Percentiles rank a stretch among this genome's conserved stretches.
These are phyloP conservation scores for Rhododendron henanense DNA, from an alignment of 148 eudicot genomes.

Conservation along the genomic window DNA sequence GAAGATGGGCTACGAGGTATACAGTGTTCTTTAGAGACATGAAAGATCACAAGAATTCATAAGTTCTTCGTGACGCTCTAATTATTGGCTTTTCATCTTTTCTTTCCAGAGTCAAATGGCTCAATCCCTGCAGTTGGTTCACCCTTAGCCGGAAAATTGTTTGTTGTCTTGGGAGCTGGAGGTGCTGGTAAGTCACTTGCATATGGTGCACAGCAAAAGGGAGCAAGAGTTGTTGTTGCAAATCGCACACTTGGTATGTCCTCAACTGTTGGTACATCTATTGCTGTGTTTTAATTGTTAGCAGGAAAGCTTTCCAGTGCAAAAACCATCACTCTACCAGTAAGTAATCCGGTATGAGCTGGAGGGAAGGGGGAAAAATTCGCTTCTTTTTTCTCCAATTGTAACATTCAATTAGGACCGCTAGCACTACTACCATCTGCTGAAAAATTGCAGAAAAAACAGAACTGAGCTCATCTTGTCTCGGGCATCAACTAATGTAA, in stretches of 20 bases:
- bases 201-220: conserved; percentile 75
- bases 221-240: conserved; percentile 70
- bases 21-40: neutral
- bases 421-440: neutral
- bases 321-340: neutral
- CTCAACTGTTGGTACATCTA: neutral
- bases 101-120: conserved; percentile 27
- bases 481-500: neutral
- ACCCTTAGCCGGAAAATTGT: conserved; percentile 62
- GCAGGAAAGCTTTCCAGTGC: neutral
- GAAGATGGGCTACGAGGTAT: conserved; percentile 54
- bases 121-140: conserved; percentile 29
- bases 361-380: too few species aligned
- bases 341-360: neutral
- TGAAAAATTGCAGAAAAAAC: neutral
- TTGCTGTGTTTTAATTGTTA: neutral
- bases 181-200: conserved; percentile 92
- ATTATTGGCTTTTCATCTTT: neutral
- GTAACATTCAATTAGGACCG: neutral
- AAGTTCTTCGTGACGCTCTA: neutral
- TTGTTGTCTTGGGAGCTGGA: conserved; percentile 85
- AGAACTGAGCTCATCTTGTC: neutral
- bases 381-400: too few species aligned
- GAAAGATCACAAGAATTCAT: neutral
- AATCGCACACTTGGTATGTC: conserved; percentile 63